Evolutionary conservation across 2,329 filamentous ascomycete genomes (phyloP).

Genomic region (Aspergillus pseudoterreus): DNA sequence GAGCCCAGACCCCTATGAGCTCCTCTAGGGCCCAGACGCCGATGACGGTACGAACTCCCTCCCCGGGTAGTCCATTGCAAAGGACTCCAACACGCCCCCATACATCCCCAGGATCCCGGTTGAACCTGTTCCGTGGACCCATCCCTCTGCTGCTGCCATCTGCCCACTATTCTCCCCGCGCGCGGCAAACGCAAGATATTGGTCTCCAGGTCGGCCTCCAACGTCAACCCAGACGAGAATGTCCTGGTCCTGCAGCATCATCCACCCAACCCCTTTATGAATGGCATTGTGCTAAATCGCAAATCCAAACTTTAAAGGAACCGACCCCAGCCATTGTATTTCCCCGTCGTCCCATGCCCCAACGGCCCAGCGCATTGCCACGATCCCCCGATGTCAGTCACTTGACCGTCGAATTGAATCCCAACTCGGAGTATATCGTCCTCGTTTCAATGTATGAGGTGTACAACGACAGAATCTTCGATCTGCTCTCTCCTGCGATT

Average conservation of each 20-base stretch:
- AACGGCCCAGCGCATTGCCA: constrained; percentile 68
- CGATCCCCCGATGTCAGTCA: constrained; percentile 70
- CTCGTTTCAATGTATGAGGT: constrained; percentile 98
- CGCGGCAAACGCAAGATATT: constrained; percentile 5
- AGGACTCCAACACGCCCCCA: constrained; percentile 16
- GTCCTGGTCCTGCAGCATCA: constrained; percentile 13
- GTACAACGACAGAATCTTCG: constrained; percentile 97
- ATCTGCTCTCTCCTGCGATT: constrained; percentile 66
- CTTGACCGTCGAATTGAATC: constrained; percentile 63
- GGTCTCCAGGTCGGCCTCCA: constrained; percentile 2
- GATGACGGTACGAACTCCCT: constrained; percentile 40
- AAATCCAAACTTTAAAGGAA: constrained; percentile 48
- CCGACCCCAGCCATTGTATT: constrained; percentile 53
- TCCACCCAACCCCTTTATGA: constrained; percentile 16
- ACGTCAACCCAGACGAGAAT: constrained; percentile 13
- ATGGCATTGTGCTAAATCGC: constrained; percentile 35
- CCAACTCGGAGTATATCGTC: constrained; percentile 75
- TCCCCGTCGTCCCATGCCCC: constrained; percentile 59
- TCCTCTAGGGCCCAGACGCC: constrained; percentile 43
- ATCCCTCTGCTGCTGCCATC: constrained; percentile 4
- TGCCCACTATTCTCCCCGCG: not conserved
- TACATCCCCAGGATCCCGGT: not conserved
- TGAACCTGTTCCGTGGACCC: constrained; percentile 2
- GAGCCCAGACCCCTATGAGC: constrained; percentile 66
- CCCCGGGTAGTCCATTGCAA: constrained; percentile 24